Base-by-base conservation (phyloP, 208 protist genomes). In the Trypanosoma brucei region DNA sequence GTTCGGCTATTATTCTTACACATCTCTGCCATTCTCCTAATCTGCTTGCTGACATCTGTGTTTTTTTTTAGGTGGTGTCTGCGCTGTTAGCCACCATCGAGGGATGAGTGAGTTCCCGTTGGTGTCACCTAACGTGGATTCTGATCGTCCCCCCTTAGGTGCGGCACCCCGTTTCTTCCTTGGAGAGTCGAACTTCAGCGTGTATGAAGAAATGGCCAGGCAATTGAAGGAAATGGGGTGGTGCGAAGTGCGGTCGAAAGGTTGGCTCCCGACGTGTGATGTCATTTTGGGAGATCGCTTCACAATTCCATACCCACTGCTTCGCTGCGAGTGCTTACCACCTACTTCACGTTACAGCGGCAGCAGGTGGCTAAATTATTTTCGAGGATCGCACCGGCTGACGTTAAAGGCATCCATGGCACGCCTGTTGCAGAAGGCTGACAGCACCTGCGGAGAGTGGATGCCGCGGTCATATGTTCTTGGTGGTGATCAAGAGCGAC, bases 331-430 rank as follows among this genome's bases (percentile, higher is more conserved):
- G 70, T 70, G 62, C 33, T 63, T 93, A 34, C 54, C 79, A 38
- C 34, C 76, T 33, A 66, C 68, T 13, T 89, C 82, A 22, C 46
- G 76, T 50, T 91, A 88, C 54, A 53, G 69, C 45, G 90, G 85
- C 48, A 73, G 68, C 14, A 77, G 83, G 30, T 92, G 86, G 83
- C 77, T 94, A 55, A 93, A 96, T 72, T 96, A 96, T 74, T 93
- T 91, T 60, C 76, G 78, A 13, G 86, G 85, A 40, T 93, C 87
- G 36, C 82, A 92, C 64, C 50, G 74, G 4, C 76, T 96, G 3
- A 96, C 91, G 22, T 79, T 84, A 38, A 96, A 96, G 68, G 82
- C 84, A 35, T 66, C 68, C 8, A 88, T 94, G 84, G 84, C 81
- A 40, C 55, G 62, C 44, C 53, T 88, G 14, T 73, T 96, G 55